Evolutionary conservation across 2,329 filamentous ascomycete genomes (phyloP), one percentile per base, ranked within the genome.

Genomic region (Rosellinia necatrix): DNA sequence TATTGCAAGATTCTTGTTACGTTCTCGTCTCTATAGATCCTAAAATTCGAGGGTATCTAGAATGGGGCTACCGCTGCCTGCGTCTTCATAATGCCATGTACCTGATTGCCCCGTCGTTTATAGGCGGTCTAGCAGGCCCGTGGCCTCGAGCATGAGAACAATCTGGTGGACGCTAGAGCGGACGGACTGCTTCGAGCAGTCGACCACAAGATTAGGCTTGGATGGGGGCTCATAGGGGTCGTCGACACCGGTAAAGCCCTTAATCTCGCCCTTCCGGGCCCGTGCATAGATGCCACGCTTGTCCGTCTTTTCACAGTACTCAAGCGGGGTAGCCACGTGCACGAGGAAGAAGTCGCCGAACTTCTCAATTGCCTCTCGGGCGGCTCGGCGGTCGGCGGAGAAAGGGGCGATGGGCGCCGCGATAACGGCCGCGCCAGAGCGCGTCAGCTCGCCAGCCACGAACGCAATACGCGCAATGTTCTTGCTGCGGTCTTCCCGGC

Each of bases 391-490:
- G 61, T 89, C 87, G 52, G 82, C 78, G 72, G 96, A 91, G 72
- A 96, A 96, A 13, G 94, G 94, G 21, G 94, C 94, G 68, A 99
- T 99, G 29, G 94, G 94, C 2, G 93, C 92, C 3, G 92, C 93
- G 70, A 99, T 97, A 70, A 97, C 94, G 64, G 93, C 93, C 17
- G 94, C 89, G 61, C 94, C 92, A 30, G 94, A 86, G 71, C 91
- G 89, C 68, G 94, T 97, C 66, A 99, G 84, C 80, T 99, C 94
- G 1, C 90, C 89, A 24, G 94, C 92, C 38, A 99, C 94, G 74
- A 97, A 99, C 58, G 91, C 91, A 69, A 99, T 97, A 74, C 94
- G 92, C 59, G 87, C 89, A 73, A 99, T 91, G 85, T 99, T 97
- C 75, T 86, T 90, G 79, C 93, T 87, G 70, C 94, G 91, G 78